Conservation (phyloP, 306 rosid genomes). For the Cyamopsis tetragonoloba region DNA sequence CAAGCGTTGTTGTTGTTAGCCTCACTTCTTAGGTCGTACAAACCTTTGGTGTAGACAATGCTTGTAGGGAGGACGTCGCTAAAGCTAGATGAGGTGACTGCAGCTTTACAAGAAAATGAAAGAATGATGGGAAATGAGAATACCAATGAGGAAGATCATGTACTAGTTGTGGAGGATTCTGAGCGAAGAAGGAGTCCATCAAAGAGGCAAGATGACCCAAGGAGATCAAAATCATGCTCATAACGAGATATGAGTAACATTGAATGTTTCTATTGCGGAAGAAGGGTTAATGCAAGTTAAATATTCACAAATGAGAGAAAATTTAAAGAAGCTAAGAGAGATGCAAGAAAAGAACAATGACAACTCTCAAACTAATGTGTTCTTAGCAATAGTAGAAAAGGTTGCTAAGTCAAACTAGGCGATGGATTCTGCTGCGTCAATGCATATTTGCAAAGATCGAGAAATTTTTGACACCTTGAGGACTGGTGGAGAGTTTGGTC, state of each 20-base stretch:
- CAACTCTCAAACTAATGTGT: neutral
- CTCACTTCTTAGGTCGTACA: neutral
- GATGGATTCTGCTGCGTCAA: neutral
- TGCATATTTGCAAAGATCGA: neutral
- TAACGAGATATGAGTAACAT: neutral
- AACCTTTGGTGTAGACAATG: neutral
- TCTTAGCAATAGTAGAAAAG: neutral
- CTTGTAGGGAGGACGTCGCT: neutral
- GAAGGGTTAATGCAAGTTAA: neutral
- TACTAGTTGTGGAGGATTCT: neutral
- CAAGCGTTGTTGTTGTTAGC: neutral
- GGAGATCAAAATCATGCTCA: neutral
- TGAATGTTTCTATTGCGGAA: neutral
- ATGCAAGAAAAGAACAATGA: neutral
- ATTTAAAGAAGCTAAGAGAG: neutral
- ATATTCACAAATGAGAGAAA: neutral
- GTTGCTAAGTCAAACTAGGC: neutral
- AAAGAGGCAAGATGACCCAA: neutral
- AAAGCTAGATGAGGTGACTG: neutral
- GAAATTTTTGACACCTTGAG: neutral
- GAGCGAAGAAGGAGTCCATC: neutral
- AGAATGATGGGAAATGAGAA: neutral
- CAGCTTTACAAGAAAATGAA: neutral
- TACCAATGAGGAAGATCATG: neutral
- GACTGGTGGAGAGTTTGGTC: neutral